phyloP scores from a whole-genome alignment of 1,139 yeast genomes.

The Hansenula sp. region DNA sequence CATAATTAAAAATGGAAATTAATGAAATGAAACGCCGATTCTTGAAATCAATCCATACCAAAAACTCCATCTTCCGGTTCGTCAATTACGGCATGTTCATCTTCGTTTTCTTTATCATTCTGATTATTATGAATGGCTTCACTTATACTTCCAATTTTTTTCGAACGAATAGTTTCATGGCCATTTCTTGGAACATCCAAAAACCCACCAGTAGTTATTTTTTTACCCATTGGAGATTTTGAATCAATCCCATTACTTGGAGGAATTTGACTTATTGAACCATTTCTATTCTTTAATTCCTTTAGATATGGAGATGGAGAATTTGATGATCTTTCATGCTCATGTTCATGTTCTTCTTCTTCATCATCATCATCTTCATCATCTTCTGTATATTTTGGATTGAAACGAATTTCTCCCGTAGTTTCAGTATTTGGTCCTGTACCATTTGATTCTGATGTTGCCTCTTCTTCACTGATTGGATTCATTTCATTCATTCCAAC shows the following conservation, averaged over 20 bases:
- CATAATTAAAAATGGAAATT: too few relatives aligned
- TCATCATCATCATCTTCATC: conserved; percentile 9
- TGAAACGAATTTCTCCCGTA: conserved; percentile 6
- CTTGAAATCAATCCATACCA: conserved; percentile 33
- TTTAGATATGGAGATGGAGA: conserved; percentile 4
- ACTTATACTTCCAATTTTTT: conserved; percentile 1
- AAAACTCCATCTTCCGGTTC: conserved; percentile 23
- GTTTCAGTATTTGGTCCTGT: conserved; percentile 2
- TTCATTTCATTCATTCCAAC: conserved; percentile 69
- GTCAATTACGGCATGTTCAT: conserved; percentile 11
- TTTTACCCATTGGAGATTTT: background rate
- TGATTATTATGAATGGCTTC: conserved; percentile 7
- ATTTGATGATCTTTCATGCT: conserved; percentile 12
- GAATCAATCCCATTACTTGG: conserved; percentile 21
- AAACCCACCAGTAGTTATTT: conserved; percentile 15
- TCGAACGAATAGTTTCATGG: background rate
- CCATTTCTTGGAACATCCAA: conserved; percentile 17
- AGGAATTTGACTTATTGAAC: conserved; percentile 29
- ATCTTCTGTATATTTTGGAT: conserved; percentile 8
- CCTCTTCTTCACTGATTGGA: conserved; percentile 12
- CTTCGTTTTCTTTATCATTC: conserved; percentile 9
- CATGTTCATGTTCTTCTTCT: conserved; percentile 7
- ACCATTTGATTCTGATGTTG: background rate
- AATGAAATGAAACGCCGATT: too few relatives aligned
- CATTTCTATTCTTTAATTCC: conserved; percentile 17